These are phyloP conservation scores for Lipomyces spencermartinsiae DNA, from an alignment of 805 yeast species.

Conservation along the genomic window DNA sequence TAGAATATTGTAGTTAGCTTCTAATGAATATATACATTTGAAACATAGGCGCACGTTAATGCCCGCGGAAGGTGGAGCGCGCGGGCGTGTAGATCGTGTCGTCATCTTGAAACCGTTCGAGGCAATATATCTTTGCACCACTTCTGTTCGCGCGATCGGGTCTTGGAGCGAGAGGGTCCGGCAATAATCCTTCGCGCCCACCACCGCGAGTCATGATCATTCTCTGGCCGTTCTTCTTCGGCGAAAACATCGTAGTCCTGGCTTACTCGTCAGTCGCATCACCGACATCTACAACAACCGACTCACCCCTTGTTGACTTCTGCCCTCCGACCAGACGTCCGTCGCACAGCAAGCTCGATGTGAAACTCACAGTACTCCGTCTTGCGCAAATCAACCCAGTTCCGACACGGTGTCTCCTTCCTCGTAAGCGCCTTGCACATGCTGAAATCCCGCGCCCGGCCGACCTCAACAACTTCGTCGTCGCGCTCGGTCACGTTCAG, in stretches of 20 bases:
- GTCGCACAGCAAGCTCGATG: slow-evolving; percentile 60
- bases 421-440: slow-evolving; percentile 61
- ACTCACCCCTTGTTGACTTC: slow-evolving; percentile 61
- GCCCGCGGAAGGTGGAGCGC: neutral
- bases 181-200: slow-evolving; percentile 14
- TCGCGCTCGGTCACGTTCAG: slow-evolving; percentile 59
- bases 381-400: slow-evolving; percentile 62
- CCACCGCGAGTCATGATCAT: slow-evolving; percentile 10
- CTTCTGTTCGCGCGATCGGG: slow-evolving; percentile 14
- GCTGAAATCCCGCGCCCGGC: slow-evolving; percentile 70
- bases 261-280: neutral
- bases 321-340: slow-evolving; percentile 66
- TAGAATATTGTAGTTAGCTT: neutral
- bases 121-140: slow-evolving; percentile 16
- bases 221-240: slow-evolving; percentile 22
- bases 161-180: slow-evolving; percentile 19
- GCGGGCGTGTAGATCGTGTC: neutral
- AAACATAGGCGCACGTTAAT: neutral
- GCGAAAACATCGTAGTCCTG: slow-evolving; percentile 23
- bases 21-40: neutral
- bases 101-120: neutral
- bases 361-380: slow-evolving; percentile 75
- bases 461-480: slow-evolving; percentile 72
- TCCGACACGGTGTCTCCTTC: slow-evolving; percentile 61
- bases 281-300: neutral